Evolutionary conservation across 2,329 filamentous ascomycete genomes (phyloP), one percentile per base, ranked within the genome.

Genomic region (Botrytis pseudocinerea): DNA sequence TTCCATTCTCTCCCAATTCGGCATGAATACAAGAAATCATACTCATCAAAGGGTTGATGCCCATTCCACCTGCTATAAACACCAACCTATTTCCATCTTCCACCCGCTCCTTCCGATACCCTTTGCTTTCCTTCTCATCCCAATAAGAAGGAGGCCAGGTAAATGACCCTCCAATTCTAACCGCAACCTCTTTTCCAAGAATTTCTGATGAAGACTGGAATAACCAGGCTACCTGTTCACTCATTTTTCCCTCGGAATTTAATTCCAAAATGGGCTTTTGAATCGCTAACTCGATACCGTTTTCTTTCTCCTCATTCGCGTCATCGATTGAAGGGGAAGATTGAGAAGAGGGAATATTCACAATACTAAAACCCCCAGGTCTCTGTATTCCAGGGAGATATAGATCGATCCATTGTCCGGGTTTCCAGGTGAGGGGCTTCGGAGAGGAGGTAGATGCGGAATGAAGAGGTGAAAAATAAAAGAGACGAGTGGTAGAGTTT

Each of bases 31-130:
- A 35, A 7, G 42, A 22, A 9, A 65, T 7, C 42, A 65, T 65
- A 12, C 62, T 65, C 20, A 65, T 48, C 4, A 65, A 44, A 16
- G 62, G 62, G 14, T 65, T 65, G 18, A 65, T 25, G 18, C 62
- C 62, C 62, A 65, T 65, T 32, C 62, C 62, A 16, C 62, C 62
- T 16, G 62, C 62, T 25, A 65, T 48, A 28, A 65, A 65, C 14
- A 65, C 20, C 5, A 65, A 22, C 22, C 44, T 65, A 3, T 48
- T 4, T 32, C 28, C 2, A 9, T 22, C 3, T 22, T 25, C 22
- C 18, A 9, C n/a, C 51, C 14, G 5, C 14, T 57, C 14, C 51
- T 57, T 28, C 16, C 4, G 6, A 57, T 10, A 4, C 1, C 6
- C 51, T 57, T 18, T 9, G 51, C 7, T 18, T 32, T 7, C n/a